Percentiles rank a stretch among this genome's conserved stretches.
phyloP scores from a whole-genome alignment of 2,329 filamentous ascomycete genomes.

The Fusarium sp. region DNA sequence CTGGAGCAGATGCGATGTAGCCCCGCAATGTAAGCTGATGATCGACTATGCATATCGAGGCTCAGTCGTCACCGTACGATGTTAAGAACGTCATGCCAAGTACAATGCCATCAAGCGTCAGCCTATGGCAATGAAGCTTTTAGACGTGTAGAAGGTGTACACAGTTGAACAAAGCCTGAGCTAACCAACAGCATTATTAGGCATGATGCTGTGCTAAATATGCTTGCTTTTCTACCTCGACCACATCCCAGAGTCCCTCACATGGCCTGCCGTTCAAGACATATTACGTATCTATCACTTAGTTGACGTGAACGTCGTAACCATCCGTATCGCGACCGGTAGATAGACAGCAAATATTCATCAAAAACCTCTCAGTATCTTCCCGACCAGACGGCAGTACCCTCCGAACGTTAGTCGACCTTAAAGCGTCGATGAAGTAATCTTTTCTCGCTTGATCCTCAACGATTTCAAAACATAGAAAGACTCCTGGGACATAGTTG shows the following conservation, averaged over 20 bases:
- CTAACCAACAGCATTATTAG: background rate
- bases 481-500: background rate
- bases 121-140: too few species aligned
- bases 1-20: too few species aligned
- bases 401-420: background rate
- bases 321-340: background rate
- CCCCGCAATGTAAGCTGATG: too few species aligned
- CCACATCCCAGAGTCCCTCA: fast-evolving
- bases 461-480: background rate
- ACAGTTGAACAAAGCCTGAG: background rate
- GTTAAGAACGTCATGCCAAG: too few species aligned
- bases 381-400: background rate
- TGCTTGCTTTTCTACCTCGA: background rate
- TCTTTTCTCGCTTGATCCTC: background rate
- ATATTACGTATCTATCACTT: background rate
- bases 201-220: fast-evolving
- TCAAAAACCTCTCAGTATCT: background rate
- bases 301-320: background rate
- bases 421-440: fast-evolving
- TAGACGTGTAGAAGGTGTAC: too few species aligned
- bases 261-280: background rate
- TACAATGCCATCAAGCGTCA: too few species aligned
- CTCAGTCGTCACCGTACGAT: too few species aligned
- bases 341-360: background rate
- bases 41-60: too few species aligned